Evolutionary conservation across 495 filamentous ascomycete genomes (phyloP).

Genomic region (Podospora tetraspora): DNA sequence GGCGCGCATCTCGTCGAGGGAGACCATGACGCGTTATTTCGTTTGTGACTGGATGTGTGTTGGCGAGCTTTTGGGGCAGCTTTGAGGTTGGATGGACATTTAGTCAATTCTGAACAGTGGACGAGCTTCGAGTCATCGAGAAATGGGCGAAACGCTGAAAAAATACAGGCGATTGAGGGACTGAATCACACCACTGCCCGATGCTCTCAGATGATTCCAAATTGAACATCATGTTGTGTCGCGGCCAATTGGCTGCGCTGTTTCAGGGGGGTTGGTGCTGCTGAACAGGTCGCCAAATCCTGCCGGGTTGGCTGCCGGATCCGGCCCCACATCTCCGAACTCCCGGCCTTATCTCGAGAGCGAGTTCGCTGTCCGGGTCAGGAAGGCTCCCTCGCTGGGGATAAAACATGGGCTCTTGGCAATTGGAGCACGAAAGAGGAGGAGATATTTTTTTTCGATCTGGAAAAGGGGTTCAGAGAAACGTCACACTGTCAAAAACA

Average conservation of each 20-base stretch:
- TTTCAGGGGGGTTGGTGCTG: background rate
- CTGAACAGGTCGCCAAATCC: background rate
- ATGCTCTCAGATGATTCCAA: background rate
- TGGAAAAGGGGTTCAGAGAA: no score
- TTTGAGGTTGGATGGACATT: no score
- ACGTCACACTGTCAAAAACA: no score
- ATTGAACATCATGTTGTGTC: background rate
- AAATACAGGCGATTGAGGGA: background rate
- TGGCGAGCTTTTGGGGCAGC: background rate
- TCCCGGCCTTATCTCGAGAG: no score
- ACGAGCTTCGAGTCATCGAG: background rate
- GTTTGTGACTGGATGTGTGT: background rate
- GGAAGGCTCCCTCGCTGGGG: no score
- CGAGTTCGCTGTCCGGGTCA: no score
- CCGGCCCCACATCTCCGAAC: background rate
- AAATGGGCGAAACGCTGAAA: background rate
- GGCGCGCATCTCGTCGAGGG: slow-evolving; percentile 29
- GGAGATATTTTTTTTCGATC: no score
- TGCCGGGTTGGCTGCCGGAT: background rate
- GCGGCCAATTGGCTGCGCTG: background rate
- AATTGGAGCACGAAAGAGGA: no score
- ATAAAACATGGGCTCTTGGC: no score
- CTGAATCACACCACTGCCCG: background rate
- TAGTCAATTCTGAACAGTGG: background rate
- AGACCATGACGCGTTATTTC: slow-evolving; percentile 30